These are phyloP conservation scores for Macroventuria anomochaeta DNA, from an alignment of 2,329 filamentous ascomycete species.

Conservation along the genomic window DNA sequence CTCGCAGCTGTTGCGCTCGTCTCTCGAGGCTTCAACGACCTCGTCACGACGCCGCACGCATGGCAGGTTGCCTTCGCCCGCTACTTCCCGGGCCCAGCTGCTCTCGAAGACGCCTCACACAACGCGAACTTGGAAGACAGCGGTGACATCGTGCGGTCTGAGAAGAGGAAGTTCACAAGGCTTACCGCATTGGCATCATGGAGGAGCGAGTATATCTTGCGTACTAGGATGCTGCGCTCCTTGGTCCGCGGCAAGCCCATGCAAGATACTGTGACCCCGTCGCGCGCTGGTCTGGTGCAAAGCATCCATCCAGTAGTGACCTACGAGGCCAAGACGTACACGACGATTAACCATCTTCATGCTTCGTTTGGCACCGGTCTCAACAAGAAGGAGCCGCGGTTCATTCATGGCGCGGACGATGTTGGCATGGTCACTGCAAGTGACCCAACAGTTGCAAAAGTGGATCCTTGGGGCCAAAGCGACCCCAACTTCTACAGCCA, in stretches of 20 bases:
- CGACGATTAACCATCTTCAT: conserved; percentile 79
- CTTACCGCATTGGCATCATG: conserved; percentile 87
- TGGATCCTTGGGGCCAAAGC: conserved; percentile 81
- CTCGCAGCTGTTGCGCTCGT: conserved; percentile 83
- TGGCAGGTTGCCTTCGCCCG: conserved; percentile 93
- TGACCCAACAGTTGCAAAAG: conserved; percentile 76
- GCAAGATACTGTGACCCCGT: conserved; percentile 61
- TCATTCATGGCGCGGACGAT: conserved; percentile 84
- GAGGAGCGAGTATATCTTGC: conserved; percentile 92
- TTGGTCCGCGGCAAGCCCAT: conserved; percentile 80
- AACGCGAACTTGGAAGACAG: conserved; percentile 53
- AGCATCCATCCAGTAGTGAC: conserved; percentile 77
- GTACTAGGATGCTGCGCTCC: conserved; percentile 82
- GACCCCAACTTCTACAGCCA: conserved; percentile 78
- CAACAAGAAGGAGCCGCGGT: conserved; percentile 74
- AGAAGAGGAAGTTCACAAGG: conserved; percentile 80
- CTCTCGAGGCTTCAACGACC: conserved; percentile 81
- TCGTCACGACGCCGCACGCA: conserved; percentile 89
- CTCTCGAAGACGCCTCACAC: conserved; percentile 51
- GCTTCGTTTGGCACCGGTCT: conserved; percentile 72
- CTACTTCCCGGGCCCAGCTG: conserved; percentile 81
- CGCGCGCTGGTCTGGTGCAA: conserved; percentile 63
- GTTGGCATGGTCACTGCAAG: conserved; percentile 79
- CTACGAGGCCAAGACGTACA: conserved; percentile 83
- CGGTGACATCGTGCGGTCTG: conserved; percentile 64